Conservation (phyloP, 768 basidiomycete genomes). For the Agaricus blazei region DNA sequence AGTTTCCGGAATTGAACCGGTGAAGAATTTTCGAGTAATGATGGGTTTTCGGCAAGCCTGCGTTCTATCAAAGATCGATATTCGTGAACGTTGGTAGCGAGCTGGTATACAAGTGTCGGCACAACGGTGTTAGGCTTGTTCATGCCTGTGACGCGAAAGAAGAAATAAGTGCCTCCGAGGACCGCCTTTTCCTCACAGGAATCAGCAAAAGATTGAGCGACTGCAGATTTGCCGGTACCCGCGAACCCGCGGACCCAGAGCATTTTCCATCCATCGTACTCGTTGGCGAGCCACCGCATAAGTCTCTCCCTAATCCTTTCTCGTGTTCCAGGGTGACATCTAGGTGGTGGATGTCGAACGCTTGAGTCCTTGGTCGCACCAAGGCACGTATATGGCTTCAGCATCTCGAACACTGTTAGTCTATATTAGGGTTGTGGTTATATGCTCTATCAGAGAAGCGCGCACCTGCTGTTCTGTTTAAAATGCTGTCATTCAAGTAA, state of each 20-base stretch:
- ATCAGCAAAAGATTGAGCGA: slow-evolving; percentile 3
- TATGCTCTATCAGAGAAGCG: no score
- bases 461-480: no score
- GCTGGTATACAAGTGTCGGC: slow-evolving; percentile 3
- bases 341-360: background rate
- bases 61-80: background rate
- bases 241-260: slow-evolving; percentile 8
- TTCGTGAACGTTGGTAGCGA: background rate
- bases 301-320: background rate
- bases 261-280: background rate
- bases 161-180: slow-evolving; percentile 4
- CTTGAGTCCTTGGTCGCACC: background rate
- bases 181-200: background rate
- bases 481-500: no score
- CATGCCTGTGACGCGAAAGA: background rate
- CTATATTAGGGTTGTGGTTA: no score
- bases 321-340: background rate
- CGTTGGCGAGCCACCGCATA: background rate
- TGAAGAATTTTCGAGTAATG: background rate
- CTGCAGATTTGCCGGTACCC: slow-evolving; percentile 9
- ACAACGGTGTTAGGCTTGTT: background rate
- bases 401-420: background rate
- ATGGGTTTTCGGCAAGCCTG: background rate
- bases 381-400: background rate
- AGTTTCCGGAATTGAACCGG: background rate